A percentile compares a stretch with the other conserved stretches of the same genome.
These are phyloP conservation scores for Biscutella auriculata DNA, from an alignment of 441 rosid species.

Conservation along the genomic window DNA sequence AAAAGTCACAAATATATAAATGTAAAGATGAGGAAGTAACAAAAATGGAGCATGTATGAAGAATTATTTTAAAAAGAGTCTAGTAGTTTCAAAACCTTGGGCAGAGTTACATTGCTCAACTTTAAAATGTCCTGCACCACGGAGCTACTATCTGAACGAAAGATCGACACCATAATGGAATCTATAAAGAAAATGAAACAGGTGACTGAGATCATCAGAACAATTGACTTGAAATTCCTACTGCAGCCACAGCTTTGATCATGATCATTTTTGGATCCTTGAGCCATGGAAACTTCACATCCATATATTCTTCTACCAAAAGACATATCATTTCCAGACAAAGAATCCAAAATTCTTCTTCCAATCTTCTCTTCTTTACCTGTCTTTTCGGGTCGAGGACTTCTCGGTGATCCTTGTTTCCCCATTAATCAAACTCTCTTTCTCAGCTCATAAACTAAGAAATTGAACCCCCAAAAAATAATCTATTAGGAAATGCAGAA, in stretches of 20 bases:
- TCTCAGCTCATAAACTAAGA: conserved; percentile 3
- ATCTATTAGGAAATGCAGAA: conserved; percentile 29
- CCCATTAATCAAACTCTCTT: conserved; percentile 24
- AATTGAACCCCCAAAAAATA: conserved; percentile 17
- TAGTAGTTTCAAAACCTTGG: conserved; percentile 31
- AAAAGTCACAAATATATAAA: no score
- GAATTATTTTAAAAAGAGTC: background rate
- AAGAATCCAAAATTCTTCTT: conserved; percentile 36
- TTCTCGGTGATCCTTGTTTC: conserved; percentile 38
- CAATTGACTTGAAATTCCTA: conserved; percentile 35
- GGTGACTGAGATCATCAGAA: conserved; percentile 34
- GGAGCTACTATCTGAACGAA: conserved; percentile 28
- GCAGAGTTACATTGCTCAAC: conserved; percentile 16
- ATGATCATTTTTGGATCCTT: conserved; percentile 31
- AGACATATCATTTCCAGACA: conserved; percentile 34
- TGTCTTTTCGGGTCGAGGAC: conserved; percentile 22
- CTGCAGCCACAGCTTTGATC: conserved; percentile 30
- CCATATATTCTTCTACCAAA: conserved; percentile 29
- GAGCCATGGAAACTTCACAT: conserved; percentile 32
- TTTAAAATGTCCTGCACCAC: conserved; percentile 28
- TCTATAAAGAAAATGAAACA: conserved; percentile 49
- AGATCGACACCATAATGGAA: conserved; percentile 51
- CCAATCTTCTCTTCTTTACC: conserved; percentile 17
- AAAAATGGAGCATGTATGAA: background rate
- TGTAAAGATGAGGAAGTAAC: background rate